Percentiles rank a stretch among this genome's conserved stretches.
Evolutionary conservation across 768 basidiomycete genomes (phyloP).

Genomic region (Psilocybe azurescens): DNA sequence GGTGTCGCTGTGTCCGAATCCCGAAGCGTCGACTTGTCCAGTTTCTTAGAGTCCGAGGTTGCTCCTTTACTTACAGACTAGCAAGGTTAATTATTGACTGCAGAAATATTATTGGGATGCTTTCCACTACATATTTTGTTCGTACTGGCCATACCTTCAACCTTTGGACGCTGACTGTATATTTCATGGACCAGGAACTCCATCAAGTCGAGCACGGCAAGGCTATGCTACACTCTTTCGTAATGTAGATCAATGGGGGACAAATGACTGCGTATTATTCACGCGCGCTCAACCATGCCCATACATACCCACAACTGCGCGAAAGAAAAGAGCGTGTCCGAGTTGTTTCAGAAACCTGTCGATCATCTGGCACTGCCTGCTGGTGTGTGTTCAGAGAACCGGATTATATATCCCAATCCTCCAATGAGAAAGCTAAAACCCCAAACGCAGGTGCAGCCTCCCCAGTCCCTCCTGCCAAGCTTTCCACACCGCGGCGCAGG

Average conservation of each 20-base stretch:
- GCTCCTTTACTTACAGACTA: not conserved
- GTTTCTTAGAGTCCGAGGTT: not conserved
- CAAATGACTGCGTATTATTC: too few species aligned
- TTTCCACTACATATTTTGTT: too few species aligned
- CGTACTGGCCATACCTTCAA: too few species aligned
- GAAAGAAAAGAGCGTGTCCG: too few species aligned
- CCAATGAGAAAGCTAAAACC: constrained; percentile 74
- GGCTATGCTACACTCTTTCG: constrained; percentile 3
- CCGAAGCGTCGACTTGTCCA: constrained; percentile 10
- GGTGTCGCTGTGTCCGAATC: not conserved
- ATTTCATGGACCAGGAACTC: not conserved
- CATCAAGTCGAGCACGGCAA: constrained; percentile 4
- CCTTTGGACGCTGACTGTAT: too few species aligned
- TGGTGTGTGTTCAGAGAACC: not conserved
- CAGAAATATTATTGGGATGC: too few species aligned
- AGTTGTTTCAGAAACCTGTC: not conserved
- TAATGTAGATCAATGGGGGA: not conserved
- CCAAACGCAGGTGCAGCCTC: constrained; percentile 70
- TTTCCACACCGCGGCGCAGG: constrained; percentile 71
- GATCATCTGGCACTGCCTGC: not conserved
- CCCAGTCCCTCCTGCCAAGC: constrained; percentile 62
- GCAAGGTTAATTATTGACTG: too few species aligned
- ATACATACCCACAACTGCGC: not conserved
- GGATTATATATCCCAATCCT: constrained; percentile 73
- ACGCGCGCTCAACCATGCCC: not conserved